Evolutionary conservation across 331 rosid genomes (phyloP).

Genomic region (Dryas integrifolia): DNA sequence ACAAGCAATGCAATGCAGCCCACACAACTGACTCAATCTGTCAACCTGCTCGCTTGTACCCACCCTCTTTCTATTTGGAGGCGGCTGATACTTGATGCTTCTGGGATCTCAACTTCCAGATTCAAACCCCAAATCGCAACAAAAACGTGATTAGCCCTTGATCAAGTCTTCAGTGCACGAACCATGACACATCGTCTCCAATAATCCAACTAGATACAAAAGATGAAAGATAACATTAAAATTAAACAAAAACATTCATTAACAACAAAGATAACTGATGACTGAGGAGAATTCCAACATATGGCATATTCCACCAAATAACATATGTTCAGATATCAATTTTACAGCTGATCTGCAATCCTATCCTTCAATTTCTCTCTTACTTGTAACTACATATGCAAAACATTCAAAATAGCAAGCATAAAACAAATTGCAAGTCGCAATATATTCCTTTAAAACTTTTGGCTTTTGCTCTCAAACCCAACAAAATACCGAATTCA

Average conservation of each 20-base stretch:
- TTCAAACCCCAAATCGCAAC: not conserved
- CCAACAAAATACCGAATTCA: not conserved
- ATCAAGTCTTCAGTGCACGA: slow-evolving; percentile 12
- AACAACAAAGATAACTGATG: no score
- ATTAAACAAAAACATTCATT: not conserved
- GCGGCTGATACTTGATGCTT: not conserved
- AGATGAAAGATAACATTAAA: not conserved
- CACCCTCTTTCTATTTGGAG: not conserved
- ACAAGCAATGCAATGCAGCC: not conserved
- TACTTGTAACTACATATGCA: not conserved
- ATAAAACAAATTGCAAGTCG: not conserved
- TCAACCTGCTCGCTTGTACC: not conserved
- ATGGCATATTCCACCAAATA: no score
- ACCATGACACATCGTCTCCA: slow-evolving; percentile 23
- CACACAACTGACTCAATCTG: not conserved
- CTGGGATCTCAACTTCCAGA: not conserved
- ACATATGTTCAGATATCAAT: not conserved
- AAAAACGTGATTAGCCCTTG: no score
- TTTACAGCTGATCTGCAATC: not conserved
- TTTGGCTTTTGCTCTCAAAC: not conserved
- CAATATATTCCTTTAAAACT: not conserved
- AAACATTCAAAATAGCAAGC: not conserved
- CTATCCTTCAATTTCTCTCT: no score
- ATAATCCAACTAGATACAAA: slow-evolving; percentile 21
- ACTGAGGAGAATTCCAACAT: no score